Evolutionary conservation across 768 basidiomycete genomes (phyloP).

Genomic region (Lentinula lateritia): DNA sequence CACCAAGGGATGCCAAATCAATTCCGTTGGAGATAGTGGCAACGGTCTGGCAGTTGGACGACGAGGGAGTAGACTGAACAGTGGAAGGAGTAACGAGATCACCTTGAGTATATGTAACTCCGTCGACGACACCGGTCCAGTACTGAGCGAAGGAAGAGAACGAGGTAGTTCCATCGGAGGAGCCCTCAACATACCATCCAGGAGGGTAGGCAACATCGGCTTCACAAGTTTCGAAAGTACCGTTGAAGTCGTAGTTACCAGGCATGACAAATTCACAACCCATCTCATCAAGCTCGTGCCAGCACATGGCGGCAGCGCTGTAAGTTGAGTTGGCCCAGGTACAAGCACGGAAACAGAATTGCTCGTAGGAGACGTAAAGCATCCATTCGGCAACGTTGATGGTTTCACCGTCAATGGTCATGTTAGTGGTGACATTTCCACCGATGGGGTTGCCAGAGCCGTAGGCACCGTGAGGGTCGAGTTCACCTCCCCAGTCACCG

Average conservation of each 20-base stretch:
- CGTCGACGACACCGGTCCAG: conserved; percentile 30
- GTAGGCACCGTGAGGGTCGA: conserved; percentile 38
- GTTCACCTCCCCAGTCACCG: conserved; percentile 37
- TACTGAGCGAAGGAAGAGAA: conserved; percentile 41
- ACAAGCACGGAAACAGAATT: conserved; percentile 29
- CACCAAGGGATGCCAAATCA: conserved; percentile 20
- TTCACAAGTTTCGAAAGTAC: conserved; percentile 38
- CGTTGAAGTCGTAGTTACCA: conserved; percentile 36
- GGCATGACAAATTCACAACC: conserved; percentile 44
- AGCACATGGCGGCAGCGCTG: conserved; percentile 35
- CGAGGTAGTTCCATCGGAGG: conserved; percentile 26
- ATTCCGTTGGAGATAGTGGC: conserved; percentile 34
- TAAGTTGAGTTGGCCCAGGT: conserved; percentile 40
- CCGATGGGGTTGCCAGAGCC: conserved; percentile 39
- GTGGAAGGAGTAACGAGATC: conserved; percentile 31
- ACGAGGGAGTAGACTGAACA: conserved; percentile 29
- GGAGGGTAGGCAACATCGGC: conserved; percentile 43
- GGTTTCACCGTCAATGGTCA: conserved; percentile 26
- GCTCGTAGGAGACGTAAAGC: conserved; percentile 4
- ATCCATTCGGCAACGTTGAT: conserved; percentile 37
- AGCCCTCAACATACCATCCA: conserved; percentile 39
- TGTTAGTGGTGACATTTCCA: conserved; percentile 39
- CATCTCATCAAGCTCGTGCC: conserved; percentile 41
- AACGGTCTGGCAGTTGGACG: conserved; percentile 33
- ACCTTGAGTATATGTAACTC: conserved; percentile 33